Evolutionary conservation across 768 basidiomycete genomes (phyloP), one percentile per base, ranked within the genome.

Genomic region (Boletus rubroflammeus): DNA sequence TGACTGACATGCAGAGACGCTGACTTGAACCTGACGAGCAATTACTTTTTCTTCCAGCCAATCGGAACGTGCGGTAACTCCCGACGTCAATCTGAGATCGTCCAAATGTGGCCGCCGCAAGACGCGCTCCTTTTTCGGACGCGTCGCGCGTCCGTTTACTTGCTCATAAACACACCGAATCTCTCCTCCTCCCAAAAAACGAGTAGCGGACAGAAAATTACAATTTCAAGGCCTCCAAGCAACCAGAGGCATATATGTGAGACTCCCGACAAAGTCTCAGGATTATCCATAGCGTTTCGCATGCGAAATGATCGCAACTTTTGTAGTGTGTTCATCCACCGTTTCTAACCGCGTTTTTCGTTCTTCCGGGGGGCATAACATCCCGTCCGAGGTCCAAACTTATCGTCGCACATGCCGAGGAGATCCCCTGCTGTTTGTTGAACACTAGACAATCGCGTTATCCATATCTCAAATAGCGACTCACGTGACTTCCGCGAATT

Each of bases 1-100:
- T 68, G 47, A 86, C 73, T 32, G 82, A 72, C 84, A 85, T 84
- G 23, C 10, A 17, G 21, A 31, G 26, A 53, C 25, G 11, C 34
- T 14, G 32, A 32, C 13, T 31, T 15, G 11, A 4, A 14, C 39
- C 19, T 4, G 7, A 14, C 11, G 17, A 31, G n/a, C 21, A 29
- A n/a, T 35, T 38, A 10, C 6, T n/a, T 54, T 38, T 48, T 46
- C 44, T 43, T 48, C 48, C 50, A 49, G 56, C 62, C 54, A 57
- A 59, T 60, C 56, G 51, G 54, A 29, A 26, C 31, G 15, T 15
- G 10, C 52, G 61, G 64, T 28, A 52, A 53, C 34, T 50, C 25
- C 63, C 62, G 56, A n/a, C 17, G 48, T 55, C 54, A 55, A 73
- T 73, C 71, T 71, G 45, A 70, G 68, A 75, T 72, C 55, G 54